Evolutionary conservation across 345 rosid species (phyloP).

Genomic region (Alliaria petiolata): DNA sequence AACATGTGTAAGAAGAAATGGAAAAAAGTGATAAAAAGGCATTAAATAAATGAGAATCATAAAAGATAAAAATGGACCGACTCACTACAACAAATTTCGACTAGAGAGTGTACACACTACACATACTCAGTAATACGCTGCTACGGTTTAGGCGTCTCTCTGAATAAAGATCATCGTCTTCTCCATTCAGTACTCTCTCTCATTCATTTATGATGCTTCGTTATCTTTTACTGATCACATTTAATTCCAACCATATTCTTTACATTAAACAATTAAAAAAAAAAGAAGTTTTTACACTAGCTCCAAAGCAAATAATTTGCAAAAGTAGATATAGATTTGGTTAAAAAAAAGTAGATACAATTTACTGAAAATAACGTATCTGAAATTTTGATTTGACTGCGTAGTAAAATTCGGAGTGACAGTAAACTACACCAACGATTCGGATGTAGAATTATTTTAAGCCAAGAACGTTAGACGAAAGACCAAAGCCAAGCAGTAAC

Average conservation of each 20-base stretch:
- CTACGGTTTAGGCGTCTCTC: conserved; percentile 17
- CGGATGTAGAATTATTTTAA: not conserved
- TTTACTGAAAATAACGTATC: too few species aligned
- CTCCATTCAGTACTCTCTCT: not conserved
- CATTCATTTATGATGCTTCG: not conserved
- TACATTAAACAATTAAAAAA: not conserved
- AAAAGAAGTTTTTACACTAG: too few species aligned
- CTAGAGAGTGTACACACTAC: not conserved
- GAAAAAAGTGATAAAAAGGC: conserved; percentile 8
- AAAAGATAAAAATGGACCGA: conserved; percentile 14
- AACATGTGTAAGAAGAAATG: conserved; percentile 12
- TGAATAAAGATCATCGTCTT: conserved; percentile 3
- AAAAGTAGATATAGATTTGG: too few species aligned
- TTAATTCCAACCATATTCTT: not conserved
- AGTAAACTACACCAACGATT: not conserved
- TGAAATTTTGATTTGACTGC: too few species aligned
- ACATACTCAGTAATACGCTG: conserved; percentile 10
- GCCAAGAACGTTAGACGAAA: conserved; percentile 4
- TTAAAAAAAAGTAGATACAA: too few species aligned
- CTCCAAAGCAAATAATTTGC: too few species aligned
- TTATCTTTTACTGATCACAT: conserved; percentile 14
- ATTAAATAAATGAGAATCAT: not conserved
- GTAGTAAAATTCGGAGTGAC: not conserved
- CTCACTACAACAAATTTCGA: not conserved
- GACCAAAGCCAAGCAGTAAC: conserved; percentile 31